These are phyloP conservation scores for Diaporthe caulivora DNA, from an alignment of 2,329 filamentous ascomycete genomes.

Conservation along the genomic window DNA sequence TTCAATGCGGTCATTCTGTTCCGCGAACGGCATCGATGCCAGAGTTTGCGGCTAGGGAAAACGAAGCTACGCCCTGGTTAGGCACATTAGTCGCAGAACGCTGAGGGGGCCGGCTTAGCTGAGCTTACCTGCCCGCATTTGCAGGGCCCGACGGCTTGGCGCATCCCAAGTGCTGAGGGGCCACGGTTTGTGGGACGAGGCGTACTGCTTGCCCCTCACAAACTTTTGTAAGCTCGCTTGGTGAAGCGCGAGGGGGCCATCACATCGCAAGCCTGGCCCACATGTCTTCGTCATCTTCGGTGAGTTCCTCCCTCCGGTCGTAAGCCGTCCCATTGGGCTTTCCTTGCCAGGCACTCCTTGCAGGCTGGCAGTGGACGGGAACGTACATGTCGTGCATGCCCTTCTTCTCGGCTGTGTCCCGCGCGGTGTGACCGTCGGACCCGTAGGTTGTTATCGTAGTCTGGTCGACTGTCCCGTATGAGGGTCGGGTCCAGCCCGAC, in stretches of 20 bases:
- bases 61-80: constrained; percentile 1
- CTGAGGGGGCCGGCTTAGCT: not conserved
- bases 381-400: not conserved
- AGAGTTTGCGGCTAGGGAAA: not conserved
- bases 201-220: constrained; percentile 14
- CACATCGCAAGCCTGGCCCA: constrained; percentile 39
- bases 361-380: not conserved
- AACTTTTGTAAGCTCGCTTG: not conserved
- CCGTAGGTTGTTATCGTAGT: constrained; percentile 26
- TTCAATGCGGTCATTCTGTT: not conserved
- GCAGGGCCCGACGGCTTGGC: not conserved
- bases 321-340: constrained; percentile 37
- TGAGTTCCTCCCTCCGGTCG: constrained; percentile 31
- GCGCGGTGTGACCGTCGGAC: not conserved
- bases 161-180: constrained; percentile 28
- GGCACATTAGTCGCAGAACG: not conserved
- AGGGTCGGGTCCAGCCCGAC: not conserved
- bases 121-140: constrained; percentile 24
- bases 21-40: not conserved
- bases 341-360: constrained; percentile 24
- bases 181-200: not conserved
- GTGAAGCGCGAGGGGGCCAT: not conserved
- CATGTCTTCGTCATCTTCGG: constrained; percentile 37
- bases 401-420: constrained; percentile 25
- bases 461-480: not conserved